Evolutionary conservation across 495 filamentous ascomycete species (phyloP), one percentile per base, ranked within the genome.

Genomic region (Staphylotrichum longicolle): DNA sequence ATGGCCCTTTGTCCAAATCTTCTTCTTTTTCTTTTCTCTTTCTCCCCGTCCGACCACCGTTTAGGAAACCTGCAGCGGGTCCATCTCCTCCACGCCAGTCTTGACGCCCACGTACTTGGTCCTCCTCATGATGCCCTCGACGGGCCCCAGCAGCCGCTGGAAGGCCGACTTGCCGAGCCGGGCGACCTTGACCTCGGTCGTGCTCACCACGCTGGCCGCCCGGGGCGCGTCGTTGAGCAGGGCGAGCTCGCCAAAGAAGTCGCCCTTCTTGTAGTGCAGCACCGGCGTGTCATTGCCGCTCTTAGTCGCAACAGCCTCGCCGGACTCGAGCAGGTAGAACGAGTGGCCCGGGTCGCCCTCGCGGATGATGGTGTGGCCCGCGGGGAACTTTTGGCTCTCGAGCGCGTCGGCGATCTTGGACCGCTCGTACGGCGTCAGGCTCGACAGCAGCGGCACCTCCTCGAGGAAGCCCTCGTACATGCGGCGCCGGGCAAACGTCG

Each of bases 381-480:
- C 77, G 1, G 89, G 83, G 72, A 85, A 96, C 66, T 94, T 97
- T 69, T 88, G 85, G 47, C 91, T 91, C 68, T 97, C 90, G 44
- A 98, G 78, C 4, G 94, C 93, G 76, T 98, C 94, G 61, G 94
- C 94, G 68, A 98, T 97, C 79, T 98, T 98, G 50, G 89, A 86
- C 8, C 95, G 87, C 74, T 98, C 94, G 69, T 96, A 98, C 0
- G 88, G 80, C 20, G 92, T 93, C 47, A 98, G 83, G 33, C 82
- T 86, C 11, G 86, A 84, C 10, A 98, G 84, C n/a, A 98, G 81
- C 0, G 90, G 88, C 5, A 98, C 93, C 75, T 97, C 93, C 71
- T 96, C 92, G n/a, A 98, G 82, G 80, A 98, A 98, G 68, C 86
- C 88, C 72, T 98, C 94, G 72, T 98, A 98, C 86, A 98, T 91